Evolutionary conservation across 192 early-diverging fungal genomes (phyloP).

Genomic region (Backusella parvicylindrica): DNA sequence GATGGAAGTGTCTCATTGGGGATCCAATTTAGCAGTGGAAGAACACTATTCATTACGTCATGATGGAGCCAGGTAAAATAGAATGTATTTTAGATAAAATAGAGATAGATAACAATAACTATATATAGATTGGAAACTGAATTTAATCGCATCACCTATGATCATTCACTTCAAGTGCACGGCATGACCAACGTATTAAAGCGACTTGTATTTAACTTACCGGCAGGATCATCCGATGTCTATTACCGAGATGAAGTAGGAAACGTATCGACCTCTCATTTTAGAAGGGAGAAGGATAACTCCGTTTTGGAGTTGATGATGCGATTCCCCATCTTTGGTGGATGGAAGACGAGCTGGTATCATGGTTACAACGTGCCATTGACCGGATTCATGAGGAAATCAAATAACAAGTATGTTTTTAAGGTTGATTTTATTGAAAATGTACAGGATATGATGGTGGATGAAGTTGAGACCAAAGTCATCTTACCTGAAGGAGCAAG

Average conservation of each 20-base stretch:
- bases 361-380: conserved; percentile 87
- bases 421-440: conserved; percentile 68
- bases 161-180: conserved; percentile 38
- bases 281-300: conserved; percentile 41
- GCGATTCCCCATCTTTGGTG: conserved; percentile 91
- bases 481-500: conserved; percentile 90
- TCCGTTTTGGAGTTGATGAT: conserved; percentile 73
- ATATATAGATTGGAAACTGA: conserved; percentile 49
- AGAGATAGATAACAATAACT: not conserved
- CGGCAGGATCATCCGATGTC: conserved; percentile 62
- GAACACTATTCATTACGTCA: conserved; percentile 78
- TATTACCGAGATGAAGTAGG: conserved; percentile 92
- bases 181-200: conserved; percentile 47
- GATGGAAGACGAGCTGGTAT: conserved; percentile 95
- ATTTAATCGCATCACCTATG: conserved; percentile 72
- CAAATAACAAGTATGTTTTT: conserved; percentile 49
- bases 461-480: conserved; percentile 63
- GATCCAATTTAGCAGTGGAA: conserved; percentile 73
- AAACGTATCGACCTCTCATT: conserved; percentile 90
- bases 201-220: conserved; percentile 56
- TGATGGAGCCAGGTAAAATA: conserved; percentile 66
- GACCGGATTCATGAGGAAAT: conserved; percentile 59
- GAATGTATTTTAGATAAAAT: not conserved
- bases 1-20: conserved; percentile 84
- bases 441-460: conserved; percentile 59